A percentile compares a stretch with the other conserved stretches of the same genome.
Evolutionary conservation across 805 yeast species (phyloP).

Genomic region (Saccharomycopsis sp.): DNA sequence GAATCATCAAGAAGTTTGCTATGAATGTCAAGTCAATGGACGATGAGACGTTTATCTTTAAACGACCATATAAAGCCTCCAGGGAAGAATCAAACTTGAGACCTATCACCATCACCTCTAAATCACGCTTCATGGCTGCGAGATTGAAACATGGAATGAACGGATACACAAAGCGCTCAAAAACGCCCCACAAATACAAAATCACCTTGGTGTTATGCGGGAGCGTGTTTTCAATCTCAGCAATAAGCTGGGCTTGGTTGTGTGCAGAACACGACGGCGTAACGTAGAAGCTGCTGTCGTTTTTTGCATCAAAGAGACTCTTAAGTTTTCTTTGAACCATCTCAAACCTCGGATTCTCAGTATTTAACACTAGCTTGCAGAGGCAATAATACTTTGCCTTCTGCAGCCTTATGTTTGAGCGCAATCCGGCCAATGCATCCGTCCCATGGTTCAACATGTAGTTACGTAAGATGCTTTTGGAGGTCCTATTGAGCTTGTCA

Average conservation of each 20-base stretch:
- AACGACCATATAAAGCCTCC: background rate
- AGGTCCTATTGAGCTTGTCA: conserved; percentile 1
- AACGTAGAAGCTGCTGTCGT: background rate
- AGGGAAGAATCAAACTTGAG: conserved; percentile 6
- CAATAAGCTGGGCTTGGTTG: background rate
- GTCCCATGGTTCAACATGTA: background rate
- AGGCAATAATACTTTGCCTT: conserved; percentile 3
- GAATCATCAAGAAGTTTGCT: conserved; percentile 10
- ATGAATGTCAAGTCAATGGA: conserved; percentile 9
- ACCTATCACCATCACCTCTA: conserved; percentile 17
- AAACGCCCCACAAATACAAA: conserved; percentile 10
- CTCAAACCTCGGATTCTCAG: background rate
- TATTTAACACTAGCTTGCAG: background rate
- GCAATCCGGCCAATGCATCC: conserved; percentile 3
- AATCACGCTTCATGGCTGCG: conserved; percentile 10
- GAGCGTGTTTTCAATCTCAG: conserved; percentile 4
- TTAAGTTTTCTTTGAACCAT: background rate
- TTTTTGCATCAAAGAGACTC: background rate
- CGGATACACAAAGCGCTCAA: conserved; percentile 16
- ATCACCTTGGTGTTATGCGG: conserved; percentile 7
- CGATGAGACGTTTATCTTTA: conserved; percentile 1
- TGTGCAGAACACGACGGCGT: background rate
- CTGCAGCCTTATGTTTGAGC: conserved; percentile 13
- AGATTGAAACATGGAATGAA: conserved; percentile 16
- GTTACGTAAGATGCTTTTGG: conserved; percentile 7